phyloP scores from a whole-genome alignment of 2,329 filamentous ascomycete genomes.

The Penicillium fuscoglaucum region DNA sequence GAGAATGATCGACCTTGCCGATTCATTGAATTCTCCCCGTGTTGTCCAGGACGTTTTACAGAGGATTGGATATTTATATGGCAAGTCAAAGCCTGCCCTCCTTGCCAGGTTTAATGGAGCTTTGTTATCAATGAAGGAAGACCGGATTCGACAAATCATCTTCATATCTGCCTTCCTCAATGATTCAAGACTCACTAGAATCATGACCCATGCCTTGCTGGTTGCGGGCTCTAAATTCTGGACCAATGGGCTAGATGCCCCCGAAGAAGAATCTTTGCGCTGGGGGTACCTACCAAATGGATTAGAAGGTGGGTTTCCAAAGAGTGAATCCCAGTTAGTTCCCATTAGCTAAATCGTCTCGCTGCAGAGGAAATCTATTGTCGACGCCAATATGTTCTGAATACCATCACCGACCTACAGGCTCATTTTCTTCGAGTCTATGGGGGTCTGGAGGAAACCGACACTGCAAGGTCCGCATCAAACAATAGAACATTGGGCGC shows the following conservation, averaged over 20 bases:
- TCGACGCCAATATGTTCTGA: conserved; percentile 43
- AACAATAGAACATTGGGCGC: conserved; percentile 12
- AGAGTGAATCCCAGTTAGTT: not conserved
- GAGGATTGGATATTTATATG: conserved; percentile 32
- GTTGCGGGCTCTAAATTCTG: conserved; percentile 41
- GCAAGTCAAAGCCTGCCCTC: conserved; percentile 30
- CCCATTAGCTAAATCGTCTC: conserved; percentile 1
- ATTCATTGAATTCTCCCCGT: conserved; percentile 37
- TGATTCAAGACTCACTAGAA: conserved; percentile 28
- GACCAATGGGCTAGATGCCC: conserved; percentile 31
- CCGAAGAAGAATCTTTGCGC: conserved; percentile 23
- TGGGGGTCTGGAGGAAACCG: conserved; percentile 37
- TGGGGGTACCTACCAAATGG: conserved; percentile 43
- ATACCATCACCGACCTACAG: conserved; percentile 46
- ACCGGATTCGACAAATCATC: conserved; percentile 42
- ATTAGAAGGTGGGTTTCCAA: conserved; percentile 39
- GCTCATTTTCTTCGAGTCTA: conserved; percentile 44
- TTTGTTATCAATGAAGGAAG: conserved; percentile 38
- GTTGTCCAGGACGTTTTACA: conserved; percentile 26
- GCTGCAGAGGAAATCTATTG: conserved; percentile 44
- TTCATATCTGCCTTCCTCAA: conserved; percentile 39
- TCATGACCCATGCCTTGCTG: conserved; percentile 39
- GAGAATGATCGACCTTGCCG: conserved; percentile 35
- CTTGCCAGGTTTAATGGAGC: conserved; percentile 25
- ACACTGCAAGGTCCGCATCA: conserved; percentile 18